Evolutionary conservation across 176 grass and related monocot genomes (phyloP), one percentile per base, ranked within the genome.

Genomic region (Musa troglodytarum): DNA sequence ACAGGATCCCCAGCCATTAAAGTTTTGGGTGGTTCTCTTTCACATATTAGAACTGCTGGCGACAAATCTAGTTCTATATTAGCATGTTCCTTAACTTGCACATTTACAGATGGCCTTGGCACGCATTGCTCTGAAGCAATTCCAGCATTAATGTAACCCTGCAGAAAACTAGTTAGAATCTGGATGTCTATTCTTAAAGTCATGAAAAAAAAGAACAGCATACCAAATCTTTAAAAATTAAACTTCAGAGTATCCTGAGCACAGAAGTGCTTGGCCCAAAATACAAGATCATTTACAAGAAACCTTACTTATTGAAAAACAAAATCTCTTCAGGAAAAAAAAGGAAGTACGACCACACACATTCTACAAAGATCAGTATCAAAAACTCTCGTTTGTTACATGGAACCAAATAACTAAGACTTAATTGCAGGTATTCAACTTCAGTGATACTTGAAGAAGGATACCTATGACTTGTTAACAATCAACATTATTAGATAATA

Each of bases 71-170:
- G 63, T 82, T 79, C 83, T 16, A 79, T 84, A 62, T 77, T 81
- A 72, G 82, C 78, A 63, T 61, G 52, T 63, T 26, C 20, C 3
- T 83, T 78, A 43, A 61, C 55, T 8, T 82, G 63, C n/a, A 72
- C 73, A 21, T 61, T 81, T 54, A 77, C 71, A 12, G 12, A 16
- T 79, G 81, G 77, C 16, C 52, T 83, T 63, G 71, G 63, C 34
- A 12, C 22, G 50, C 74, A 74, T 51, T 90, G 86, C 57, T 79
- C 67, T 50, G 82, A 98, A 69, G 88, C 86, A 74, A 99, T 89
- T 79, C 95, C 95, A 76, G 95, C 63, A 94, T 99, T 99, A 91
- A 99, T 99, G 75, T 89, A 92, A 77, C 95, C 91, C 95, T 99
- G 75, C 9, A 55, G 50, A 54, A 74, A 79, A 77, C 72, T 21